Evolutionary conservation across 1,284 basidiomycete species (phyloP), one percentile per base, ranked within the genome.

Genomic region (Coniophora puteana): DNA sequence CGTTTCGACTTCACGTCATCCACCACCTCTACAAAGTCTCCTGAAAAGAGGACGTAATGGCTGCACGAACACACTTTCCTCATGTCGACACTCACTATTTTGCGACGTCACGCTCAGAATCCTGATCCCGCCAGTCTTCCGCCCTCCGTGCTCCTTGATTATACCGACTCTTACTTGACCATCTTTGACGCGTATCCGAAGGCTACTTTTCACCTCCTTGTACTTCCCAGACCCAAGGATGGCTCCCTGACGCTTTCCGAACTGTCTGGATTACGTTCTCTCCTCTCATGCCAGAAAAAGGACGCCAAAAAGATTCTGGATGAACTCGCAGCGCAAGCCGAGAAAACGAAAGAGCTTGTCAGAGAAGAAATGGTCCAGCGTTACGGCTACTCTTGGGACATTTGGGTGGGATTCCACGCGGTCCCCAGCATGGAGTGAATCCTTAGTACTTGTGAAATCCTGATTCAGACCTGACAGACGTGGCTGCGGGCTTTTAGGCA

Each of bases 141-240:
- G 0, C 52, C 72, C 0, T 76, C 79, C 1, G 56, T 87, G 21
- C 70, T 83, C 13, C 80, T 92, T 48, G 63, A 72, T n/a, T 68
- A 78, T 47, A 79, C 77, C 10, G 61, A 70, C 2, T 68, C 67
- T 38, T 79, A 82, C 1, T 53, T 93, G 29, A 87, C 86, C 3
- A 74, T 97, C 39, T 91, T 84, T 56, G 93, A 97, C 66, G 77
- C 72, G 14, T 96, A 75, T 58, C 89, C 89, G 6, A 97, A 97
- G 67, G 75, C 87, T 2, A 80, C 77, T 40, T 93, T 89, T 59
- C 92, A 95, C 61, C 84, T 89, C 53, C 74, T 93, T 30, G 62
- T 93, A 42, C 66, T 93, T 12, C 90, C 90, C 27, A 78, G 86
- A 55, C 48, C 46, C 46, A 53, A 42, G 17, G n/a, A n/a, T n/a